A percentile compares a stretch with the other conserved stretches of the same genome.
Conservation (phyloP, 805 yeast genomes). For the Yarrowia bubula region DNA sequence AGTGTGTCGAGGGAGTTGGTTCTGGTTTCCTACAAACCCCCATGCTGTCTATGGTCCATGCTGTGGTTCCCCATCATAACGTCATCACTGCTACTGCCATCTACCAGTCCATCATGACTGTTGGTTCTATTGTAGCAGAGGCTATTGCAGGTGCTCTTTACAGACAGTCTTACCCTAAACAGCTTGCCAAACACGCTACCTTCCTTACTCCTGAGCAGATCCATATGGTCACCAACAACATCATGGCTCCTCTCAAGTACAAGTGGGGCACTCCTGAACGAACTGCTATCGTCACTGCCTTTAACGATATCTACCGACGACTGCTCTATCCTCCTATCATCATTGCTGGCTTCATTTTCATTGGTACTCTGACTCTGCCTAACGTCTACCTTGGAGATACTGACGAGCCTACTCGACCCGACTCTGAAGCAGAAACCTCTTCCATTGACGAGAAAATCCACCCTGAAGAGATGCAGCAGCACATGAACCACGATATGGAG, state of each 20-base stretch:
- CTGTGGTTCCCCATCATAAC: slow-evolving; percentile 59
- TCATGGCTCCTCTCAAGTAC: slow-evolving; percentile 4
- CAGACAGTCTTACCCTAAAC: slow-evolving; percentile 56
- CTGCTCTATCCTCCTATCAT: slow-evolving; percentile 27
- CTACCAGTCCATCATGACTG: slow-evolving; percentile 55
- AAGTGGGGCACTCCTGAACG: slow-evolving; percentile 26
- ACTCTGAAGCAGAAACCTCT: neutral
- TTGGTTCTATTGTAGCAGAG: slow-evolving; percentile 64
- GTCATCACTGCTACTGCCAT: slow-evolving; percentile 62
- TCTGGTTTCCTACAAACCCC: slow-evolving; percentile 71
- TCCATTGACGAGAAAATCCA: neutral
- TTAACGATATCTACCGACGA: slow-evolving; percentile 23
- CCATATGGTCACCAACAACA: neutral
- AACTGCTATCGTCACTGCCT: slow-evolving; percentile 25
- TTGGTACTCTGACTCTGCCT: slow-evolving; percentile 4
- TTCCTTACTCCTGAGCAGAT: neutral
- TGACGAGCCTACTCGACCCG: neutral
- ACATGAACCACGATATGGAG: neutral
- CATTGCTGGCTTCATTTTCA: slow-evolving; percentile 18
- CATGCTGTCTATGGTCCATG: slow-evolving; percentile 57
- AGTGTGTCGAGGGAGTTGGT: slow-evolving; percentile 65
- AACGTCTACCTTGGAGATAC: slow-evolving; percentile 14
- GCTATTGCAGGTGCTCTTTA: slow-evolving; percentile 69
- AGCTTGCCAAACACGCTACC: slow-evolving; percentile 29
- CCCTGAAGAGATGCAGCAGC: neutral